Conservation (phyloP, 208 protist genomes). For the Naegleria fowleri region DNA sequence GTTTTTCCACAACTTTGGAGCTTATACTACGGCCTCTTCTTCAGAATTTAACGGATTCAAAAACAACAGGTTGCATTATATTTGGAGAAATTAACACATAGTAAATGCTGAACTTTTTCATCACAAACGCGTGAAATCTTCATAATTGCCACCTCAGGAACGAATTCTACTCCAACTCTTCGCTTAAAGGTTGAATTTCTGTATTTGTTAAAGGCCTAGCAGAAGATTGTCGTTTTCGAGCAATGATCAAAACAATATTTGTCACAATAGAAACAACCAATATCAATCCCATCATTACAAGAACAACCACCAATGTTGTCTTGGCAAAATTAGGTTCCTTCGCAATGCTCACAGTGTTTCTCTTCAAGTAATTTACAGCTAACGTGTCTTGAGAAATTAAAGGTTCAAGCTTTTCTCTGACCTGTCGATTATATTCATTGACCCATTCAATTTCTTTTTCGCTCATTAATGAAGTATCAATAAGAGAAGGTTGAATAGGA, state of each 20-base stretch:
- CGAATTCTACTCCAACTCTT: no score
- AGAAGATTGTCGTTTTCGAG: no score
- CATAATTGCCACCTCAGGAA: no score
- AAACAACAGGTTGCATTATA: constrained; percentile 38
- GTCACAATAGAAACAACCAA: no score
- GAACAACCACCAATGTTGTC: no score
- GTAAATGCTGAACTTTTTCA: no score
- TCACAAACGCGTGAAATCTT: no score
- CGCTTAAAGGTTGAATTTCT: no score
- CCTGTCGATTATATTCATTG: constrained; percentile 46
- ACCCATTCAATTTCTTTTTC: constrained; percentile 52
- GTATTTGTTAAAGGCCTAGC: no score
- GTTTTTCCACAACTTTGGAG: constrained; percentile 64
- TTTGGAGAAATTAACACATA: constrained; percentile 22
- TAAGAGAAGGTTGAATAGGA: constrained; percentile 76
- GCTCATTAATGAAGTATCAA: constrained; percentile 68
- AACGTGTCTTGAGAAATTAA: not conserved
- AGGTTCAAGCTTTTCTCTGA: constrained; percentile 29
- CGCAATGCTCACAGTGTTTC: not conserved
- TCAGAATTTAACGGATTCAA: constrained; percentile 69
- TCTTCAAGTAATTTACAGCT: constrained; percentile 33
- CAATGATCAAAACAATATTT: no score
- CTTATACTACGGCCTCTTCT: constrained; percentile 65
- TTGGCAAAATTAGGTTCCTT: no score
- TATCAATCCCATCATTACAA: no score